phyloP scores from a whole-genome alignment of 306 rosid genomes.

The Spatholobus suberectus region DNA sequence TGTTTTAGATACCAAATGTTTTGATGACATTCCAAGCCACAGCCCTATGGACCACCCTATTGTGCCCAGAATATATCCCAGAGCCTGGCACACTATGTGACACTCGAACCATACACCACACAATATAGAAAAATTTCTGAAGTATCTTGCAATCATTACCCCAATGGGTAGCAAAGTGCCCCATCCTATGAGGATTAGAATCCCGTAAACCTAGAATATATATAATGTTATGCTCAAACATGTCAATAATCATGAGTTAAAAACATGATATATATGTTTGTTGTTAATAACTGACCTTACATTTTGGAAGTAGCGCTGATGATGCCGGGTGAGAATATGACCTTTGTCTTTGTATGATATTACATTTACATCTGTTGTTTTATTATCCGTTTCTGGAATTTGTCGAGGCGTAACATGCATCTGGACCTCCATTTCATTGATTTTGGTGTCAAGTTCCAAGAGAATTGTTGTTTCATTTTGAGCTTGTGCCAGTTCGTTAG shows the following conservation, averaged over 20 bases:
- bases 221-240: background rate
- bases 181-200: conserved; percentile 62
- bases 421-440: conserved; percentile 20
- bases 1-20: conserved; percentile 33
- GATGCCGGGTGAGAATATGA: conserved; percentile 6
- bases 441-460: conserved; percentile 17
- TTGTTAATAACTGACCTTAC: conserved; percentile 41
- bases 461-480: conserved; percentile 23
- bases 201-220: conserved; percentile 42
- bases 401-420: background rate
- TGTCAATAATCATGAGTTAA: background rate
- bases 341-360: background rate
- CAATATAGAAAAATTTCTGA: conserved; percentile 43
- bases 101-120: conserved; percentile 50
- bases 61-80: conserved; percentile 57
- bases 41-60: conserved; percentile 59
- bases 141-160: conserved; percentile 60
- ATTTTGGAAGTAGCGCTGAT: conserved; percentile 40
- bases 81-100: conserved; percentile 54
- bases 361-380: conserved; percentile 33
- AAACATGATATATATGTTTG: background rate
- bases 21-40: conserved; percentile 35
- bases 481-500: conserved; percentile 9
- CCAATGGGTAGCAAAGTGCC: conserved; percentile 65
- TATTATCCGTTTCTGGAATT: conserved; percentile 33